Conservation (phyloP, 345 rosid genomes). For the Eutrema yunnanense region DNA sequence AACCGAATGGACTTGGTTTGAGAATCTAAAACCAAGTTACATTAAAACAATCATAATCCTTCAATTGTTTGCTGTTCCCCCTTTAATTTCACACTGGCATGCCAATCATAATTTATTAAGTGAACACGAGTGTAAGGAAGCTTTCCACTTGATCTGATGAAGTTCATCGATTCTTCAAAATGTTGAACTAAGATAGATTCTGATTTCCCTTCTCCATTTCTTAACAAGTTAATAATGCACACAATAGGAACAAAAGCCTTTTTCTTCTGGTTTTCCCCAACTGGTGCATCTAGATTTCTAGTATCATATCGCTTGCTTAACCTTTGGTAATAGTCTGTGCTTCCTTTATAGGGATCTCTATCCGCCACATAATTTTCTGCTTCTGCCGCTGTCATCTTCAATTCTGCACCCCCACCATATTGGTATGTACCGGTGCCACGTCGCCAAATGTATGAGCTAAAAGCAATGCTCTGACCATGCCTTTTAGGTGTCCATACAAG, state of each 20-base stretch:
- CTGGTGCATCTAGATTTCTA: slow-evolving; percentile 45
- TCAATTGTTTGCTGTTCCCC: slow-evolving; percentile 94
- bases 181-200: slow-evolving; percentile 89
- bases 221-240: slow-evolving; percentile 83
- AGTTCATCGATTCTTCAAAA: slow-evolving; percentile 78
- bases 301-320: slow-evolving; percentile 83
- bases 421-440: slow-evolving; percentile 96
- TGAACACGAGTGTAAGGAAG: slow-evolving; percentile 65
- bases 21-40: too few species aligned
- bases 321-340: slow-evolving; percentile 76
- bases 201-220: slow-evolving; percentile 86
- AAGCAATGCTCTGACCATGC: slow-evolving; percentile 70
- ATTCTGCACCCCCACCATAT: slow-evolving; percentile 99
- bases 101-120: slow-evolving; percentile 92
- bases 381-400: slow-evolving; percentile 89
- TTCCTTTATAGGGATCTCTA: slow-evolving; percentile 88
- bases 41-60: too few species aligned
- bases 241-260: slow-evolving; percentile 69
- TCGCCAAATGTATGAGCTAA: slow-evolving; percentile 84
- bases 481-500: slow-evolving; percentile 87
- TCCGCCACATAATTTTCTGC: slow-evolving; percentile 94
- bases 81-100: slow-evolving; percentile 64
- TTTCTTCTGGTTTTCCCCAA: slow-evolving; percentile 61
- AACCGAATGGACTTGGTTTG: too few species aligned
- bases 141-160: slow-evolving; percentile 58